Evolutionary conservation across 768 basidiomycete genomes (phyloP), one percentile per base, ranked within the genome.

Genomic region (Asterophora parasitica): DNA sequence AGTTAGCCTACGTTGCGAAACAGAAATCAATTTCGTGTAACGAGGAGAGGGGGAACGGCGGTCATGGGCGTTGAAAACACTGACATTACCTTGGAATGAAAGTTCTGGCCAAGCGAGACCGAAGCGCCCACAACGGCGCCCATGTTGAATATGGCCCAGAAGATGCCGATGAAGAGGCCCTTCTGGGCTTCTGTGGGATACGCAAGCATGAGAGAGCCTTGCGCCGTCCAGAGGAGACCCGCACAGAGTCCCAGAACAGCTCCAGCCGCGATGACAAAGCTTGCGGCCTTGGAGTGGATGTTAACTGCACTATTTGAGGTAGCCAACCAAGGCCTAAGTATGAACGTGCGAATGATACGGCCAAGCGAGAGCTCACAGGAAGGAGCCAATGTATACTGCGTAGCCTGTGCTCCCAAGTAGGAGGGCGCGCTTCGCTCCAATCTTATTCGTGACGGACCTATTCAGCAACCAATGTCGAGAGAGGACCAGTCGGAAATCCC

Each of bases 131-230:
- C 81, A 39, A 92, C 85, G 38, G 82, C 82, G 23, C 88, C 88
- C 16, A 89, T 51, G 56, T 91, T 90, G 70, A 92, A 92, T 51
- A 91, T 85, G 36, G 76, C 67, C 89, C 89, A 92, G 67, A 91
- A 92, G 38, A 88, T 78, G 33, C 76, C 82, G 43, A 92, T 88
- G 65, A 76, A 90, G 27, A 65, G 69, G 12, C 88, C 88, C 63
- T 92, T 92, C 61, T 91, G 79, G 38, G 64, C 59, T 61, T 92
- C 88, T 0, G 85, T 88, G 0, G 88, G 85, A 63, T 92, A 92
- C 4, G 86, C 79, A 64, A 92, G 67, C 82, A 91, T 90, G 50
- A 92, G 68, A 13, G 80, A 83, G n/a, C 88, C 90, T 58, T 92
- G 88, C 0, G 88, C 85, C 0, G 88, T 84, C 89, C 89, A 91